Evolutionary conservation across 257 asterid species (phyloP), one percentile per base, ranked within the genome.

Genomic region (Nicotiana benthamiana): DNA sequence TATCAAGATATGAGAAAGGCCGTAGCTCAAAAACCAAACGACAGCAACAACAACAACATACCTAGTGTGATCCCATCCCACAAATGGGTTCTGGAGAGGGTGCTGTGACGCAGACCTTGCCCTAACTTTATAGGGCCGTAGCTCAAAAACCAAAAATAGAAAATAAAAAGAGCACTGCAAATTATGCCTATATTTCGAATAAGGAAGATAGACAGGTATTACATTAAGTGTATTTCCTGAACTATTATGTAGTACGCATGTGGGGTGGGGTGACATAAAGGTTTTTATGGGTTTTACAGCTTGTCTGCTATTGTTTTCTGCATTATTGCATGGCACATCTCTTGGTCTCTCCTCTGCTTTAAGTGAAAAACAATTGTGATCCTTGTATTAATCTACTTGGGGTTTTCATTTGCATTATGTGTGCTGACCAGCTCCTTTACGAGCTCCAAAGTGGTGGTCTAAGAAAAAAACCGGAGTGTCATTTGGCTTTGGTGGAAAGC

Each of bases 401-500:
- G 22, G 40, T 84, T 53, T 30, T 84, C 90, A 82, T 3, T 79
- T 79, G 10, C 64, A 28, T 82, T 79, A 15, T 20, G 12, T 70
- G 7, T 43, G 59, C 34, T 70, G 63, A 84, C 77, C 86, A 93
- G 99, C 94, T 67, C 90, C 93, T 64, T 82, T 91, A 90, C 91
- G 94, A 92, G 97, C 99, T 46, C 99, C 99, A 61, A 95, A 92
- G 83, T 95, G 99, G 85, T 95, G 99, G 99, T 92, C 93, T 87
- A 94, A 90, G 85, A 88, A 88, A 70, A 92, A 91, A 86, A 92
- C 96, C 27, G 99, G 99, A 79, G 99, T 95, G 57, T 95, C 99
- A 52, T 95, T 95, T 89, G 99, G 99, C 77, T 95, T 95, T 82
- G 98, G 99, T 60, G 99, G 99, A 79, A 96, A 94, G 89, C 99